phyloP scores from a whole-genome alignment of 1,284 basidiomycete genomes.

The Xanthoconium separans region DNA sequence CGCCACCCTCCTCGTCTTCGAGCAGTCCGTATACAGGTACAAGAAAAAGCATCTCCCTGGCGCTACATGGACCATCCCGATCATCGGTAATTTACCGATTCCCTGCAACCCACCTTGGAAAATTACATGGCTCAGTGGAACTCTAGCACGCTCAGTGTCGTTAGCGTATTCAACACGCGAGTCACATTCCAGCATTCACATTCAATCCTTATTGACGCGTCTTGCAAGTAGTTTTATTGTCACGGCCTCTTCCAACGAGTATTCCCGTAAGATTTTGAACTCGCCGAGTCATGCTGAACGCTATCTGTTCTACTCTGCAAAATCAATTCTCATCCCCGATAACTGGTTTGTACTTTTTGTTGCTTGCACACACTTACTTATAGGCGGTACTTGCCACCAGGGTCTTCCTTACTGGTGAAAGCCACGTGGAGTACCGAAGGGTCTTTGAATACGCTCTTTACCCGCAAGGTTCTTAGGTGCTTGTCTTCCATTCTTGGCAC shows the following conservation, averaged over 20 bases:
- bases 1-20: constrained; percentile 65
- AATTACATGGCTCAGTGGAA: constrained; percentile 90
- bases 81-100: constrained; percentile 93
- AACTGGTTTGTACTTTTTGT: constrained; percentile 73
- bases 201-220: constrained; percentile 10
- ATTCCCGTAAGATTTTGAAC: constrained; percentile 90
- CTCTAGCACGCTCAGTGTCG: constrained; percentile 77
- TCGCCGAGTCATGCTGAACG: constrained; percentile 89
- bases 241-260: constrained; percentile 91
- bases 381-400: constrained; percentile 39
- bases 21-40: constrained; percentile 82
- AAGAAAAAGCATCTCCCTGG: constrained; percentile 90
- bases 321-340: constrained; percentile 81
- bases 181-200: constrained; percentile 30
- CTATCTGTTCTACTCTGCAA: constrained; percentile 92
- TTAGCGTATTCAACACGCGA: constrained; percentile 96
- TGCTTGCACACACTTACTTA: not conserved
- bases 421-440: constrained; percentile 92
- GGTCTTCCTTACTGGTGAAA: constrained; percentile 96
- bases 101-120: constrained; percentile 84
- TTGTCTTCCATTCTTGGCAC: constrained; percentile 20
- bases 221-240: constrained; percentile 80
- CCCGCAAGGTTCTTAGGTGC: constrained; percentile 87
- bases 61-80: constrained; percentile 88
- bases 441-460: constrained; percentile 92